These are phyloP conservation scores for Dipteronia sinensis DNA, from an alignment of 345 rosid species.

Conservation along the genomic window DNA sequence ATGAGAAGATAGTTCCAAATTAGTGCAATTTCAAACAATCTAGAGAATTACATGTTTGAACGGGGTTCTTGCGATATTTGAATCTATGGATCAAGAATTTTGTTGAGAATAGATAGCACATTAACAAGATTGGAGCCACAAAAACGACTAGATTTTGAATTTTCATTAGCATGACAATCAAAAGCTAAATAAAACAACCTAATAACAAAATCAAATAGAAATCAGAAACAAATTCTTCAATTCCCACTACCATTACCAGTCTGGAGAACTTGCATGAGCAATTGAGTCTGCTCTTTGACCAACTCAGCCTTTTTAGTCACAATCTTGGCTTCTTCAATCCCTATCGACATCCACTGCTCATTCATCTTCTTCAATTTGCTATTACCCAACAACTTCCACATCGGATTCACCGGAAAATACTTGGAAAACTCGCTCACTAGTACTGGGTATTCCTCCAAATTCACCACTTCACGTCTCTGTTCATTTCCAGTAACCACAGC, in stretches of 20 bases:
- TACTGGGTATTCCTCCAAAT: conserved; percentile 28
- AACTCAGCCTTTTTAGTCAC: conserved; percentile 37
- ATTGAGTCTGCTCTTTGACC: conserved; percentile 20
- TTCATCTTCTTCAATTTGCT: conserved; percentile 33
- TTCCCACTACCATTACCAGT: background rate
- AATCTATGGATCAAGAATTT: too few species aligned
- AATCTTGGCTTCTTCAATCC: conserved; percentile 35
- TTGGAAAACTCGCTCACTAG: conserved; percentile 25
- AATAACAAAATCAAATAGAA: background rate
- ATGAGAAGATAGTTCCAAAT: too few species aligned
- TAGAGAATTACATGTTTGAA: too few species aligned
- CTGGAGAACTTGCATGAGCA: conserved; percentile 20
- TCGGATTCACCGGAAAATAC: conserved; percentile 12
- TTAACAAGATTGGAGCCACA: background rate
- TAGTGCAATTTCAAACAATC: too few species aligned
- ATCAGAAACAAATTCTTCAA: background rate
- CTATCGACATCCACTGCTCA: conserved; percentile 28
- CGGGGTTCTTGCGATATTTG: too few species aligned
- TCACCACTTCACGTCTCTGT: background rate
- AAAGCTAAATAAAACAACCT: background rate
- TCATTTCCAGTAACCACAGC: conserved; percentile 4
- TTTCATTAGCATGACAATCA: background rate
- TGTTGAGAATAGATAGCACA: background rate
- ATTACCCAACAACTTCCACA: conserved; percentile 25
- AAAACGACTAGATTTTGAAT: background rate